These are phyloP conservation scores for Ramalina intermedia DNA, from an alignment of 495 filamentous ascomycete genomes.

Conservation along the genomic window DNA sequence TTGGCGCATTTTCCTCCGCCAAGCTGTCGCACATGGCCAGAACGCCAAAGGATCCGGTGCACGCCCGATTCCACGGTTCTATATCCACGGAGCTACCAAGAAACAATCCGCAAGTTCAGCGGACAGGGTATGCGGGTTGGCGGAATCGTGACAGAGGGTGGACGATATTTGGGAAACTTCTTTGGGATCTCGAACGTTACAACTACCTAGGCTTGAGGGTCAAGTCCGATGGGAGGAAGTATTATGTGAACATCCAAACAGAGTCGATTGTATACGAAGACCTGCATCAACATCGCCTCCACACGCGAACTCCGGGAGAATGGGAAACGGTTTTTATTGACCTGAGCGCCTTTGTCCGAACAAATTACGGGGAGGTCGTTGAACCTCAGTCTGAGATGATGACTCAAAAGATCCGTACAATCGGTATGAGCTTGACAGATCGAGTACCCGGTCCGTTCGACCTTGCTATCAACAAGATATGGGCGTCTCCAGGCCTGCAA, in stretches of 20 bases:
- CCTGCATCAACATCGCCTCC: conserved; percentile 87
- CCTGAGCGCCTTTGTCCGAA: conserved; percentile 85
- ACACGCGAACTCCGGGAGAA: conserved; percentile 61
- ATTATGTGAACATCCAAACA: conserved; percentile 91
- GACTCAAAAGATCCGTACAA: conserved; percentile 64
- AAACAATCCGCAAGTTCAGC: conserved; percentile 52
- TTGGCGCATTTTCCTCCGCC: conserved; percentile 70
- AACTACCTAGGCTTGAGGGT: conserved; percentile 77
- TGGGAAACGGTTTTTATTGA: conserved; percentile 91
- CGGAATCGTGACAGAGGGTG: conserved; percentile 44
- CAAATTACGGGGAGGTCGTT: conserved; percentile 76
- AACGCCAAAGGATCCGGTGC: conserved; percentile 32
- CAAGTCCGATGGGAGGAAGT: conserved; percentile 79
- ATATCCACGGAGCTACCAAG: conserved; percentile 76
- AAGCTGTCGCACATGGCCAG: conserved; percentile 50
- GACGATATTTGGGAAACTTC: conserved; percentile 63
- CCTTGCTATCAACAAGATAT: conserved; percentile 67
- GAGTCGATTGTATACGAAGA: conserved; percentile 85
- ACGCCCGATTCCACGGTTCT: conserved; percentile 67
- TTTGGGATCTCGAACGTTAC: conserved; percentile 85
- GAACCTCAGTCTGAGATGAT: conserved; percentile 84
- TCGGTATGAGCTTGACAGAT: conserved; percentile 83
- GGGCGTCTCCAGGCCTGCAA: conserved; percentile 45
- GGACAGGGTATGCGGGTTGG: conserved; percentile 81
- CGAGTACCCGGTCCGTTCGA: conserved; percentile 76